Conservation (phyloP, 192 early-diverging fungal genomes). For the Coemansia sp. region DNA sequence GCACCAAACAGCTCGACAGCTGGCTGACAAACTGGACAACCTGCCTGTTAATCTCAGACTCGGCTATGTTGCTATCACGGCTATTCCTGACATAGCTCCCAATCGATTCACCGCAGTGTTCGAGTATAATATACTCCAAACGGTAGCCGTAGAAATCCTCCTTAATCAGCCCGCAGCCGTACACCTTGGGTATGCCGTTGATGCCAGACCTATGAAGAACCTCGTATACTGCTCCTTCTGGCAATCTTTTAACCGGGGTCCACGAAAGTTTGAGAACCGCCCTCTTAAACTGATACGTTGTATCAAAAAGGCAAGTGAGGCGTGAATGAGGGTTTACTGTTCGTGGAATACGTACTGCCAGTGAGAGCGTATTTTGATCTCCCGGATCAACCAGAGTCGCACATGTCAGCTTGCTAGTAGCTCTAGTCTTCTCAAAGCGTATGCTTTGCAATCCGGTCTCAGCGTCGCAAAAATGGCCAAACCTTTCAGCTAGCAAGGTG, state of each 20-base stretch:
- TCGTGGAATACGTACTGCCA: no score
- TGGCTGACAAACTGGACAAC: neutral
- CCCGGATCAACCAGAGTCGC: no score
- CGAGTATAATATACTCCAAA: conserved; percentile 8
- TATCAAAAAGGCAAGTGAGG: neutral
- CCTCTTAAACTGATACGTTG: neutral
- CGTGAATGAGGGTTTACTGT: neutral
- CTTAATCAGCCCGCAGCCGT: conserved; percentile 1
- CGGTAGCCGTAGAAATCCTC: conserved; percentile 6
- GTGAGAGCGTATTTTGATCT: no score
- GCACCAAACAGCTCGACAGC: neutral
- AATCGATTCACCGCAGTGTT: neutral
- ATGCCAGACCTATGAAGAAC: neutral
- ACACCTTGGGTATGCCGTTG: neutral
- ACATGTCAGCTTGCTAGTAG: neutral
- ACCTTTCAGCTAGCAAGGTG: no score
- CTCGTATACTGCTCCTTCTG: conserved; percentile 6
- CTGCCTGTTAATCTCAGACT: neutral
- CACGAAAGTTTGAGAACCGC: neutral
- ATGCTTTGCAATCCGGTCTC: no score
- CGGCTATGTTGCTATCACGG: neutral
- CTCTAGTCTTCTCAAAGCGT: neutral
- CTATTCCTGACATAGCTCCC: neutral
- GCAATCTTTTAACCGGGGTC: neutral
- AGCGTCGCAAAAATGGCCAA: no score